Evolutionary conservation across 1,139 yeast species (phyloP).

Genomic region (Hansenula lynferdii): DNA sequence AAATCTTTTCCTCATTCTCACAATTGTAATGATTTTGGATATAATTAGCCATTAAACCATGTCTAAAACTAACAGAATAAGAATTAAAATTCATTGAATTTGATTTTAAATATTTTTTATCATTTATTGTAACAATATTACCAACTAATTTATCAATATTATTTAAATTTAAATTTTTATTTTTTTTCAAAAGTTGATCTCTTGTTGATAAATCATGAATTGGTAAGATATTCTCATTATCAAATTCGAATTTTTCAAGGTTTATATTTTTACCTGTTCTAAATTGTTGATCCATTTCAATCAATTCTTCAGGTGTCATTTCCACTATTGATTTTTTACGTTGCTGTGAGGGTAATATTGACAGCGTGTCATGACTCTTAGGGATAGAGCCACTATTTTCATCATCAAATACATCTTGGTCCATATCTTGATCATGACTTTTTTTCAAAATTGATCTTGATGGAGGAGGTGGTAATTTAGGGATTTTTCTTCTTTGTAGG

Average conservation of each 20-base stretch:
- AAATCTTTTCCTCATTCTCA: background rate
- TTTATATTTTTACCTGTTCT: slow-evolving; percentile 21
- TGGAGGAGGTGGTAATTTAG: slow-evolving; percentile 31
- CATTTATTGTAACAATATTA: slow-evolving; percentile 8
- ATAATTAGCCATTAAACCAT: slow-evolving; percentile 10
- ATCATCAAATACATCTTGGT: slow-evolving; percentile 17
- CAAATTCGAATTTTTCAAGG: slow-evolving; percentile 25
- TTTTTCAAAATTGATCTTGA: slow-evolving; percentile 24
- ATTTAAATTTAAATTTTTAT: slow-evolving; percentile 6
- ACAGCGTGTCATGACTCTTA: background rate
- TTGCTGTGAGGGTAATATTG: slow-evolving; percentile 6
- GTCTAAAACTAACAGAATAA: slow-evolving; percentile 14
- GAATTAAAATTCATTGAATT: slow-evolving; percentile 11
- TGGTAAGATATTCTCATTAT: slow-evolving; percentile 20
- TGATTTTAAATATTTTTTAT: slow-evolving; percentile 11
- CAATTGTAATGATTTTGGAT: slow-evolving; percentile 6
- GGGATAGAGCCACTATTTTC: background rate
- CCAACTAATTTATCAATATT: slow-evolving; percentile 17
- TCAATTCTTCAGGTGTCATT: slow-evolving; percentile 60
- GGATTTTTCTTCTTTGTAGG: slow-evolving; percentile 11
- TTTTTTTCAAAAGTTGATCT: slow-evolving; percentile 1
- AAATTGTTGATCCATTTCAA: slow-evolving; percentile 57
- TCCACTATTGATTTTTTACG: slow-evolving; percentile 54
- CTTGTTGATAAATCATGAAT: slow-evolving; percentile 1
- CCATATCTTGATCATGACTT: slow-evolving; percentile 9